Conservation (phyloP, 2,329 filamentous ascomycete genomes). For the Scedosporium dehoogii region DNA sequence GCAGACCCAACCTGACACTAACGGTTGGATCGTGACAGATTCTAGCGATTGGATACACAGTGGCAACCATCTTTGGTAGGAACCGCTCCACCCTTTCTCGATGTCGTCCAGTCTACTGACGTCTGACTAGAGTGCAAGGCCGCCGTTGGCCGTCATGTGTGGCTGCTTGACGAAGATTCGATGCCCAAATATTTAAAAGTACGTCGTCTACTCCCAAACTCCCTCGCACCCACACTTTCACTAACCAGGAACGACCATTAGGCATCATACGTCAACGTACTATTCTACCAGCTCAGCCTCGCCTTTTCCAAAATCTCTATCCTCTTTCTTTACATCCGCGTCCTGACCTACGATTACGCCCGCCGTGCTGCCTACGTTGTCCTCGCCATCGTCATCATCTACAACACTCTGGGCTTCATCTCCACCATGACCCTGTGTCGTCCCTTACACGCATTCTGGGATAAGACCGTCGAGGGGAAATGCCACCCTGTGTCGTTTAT, state of each 20-base stretch:
- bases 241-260: background rate
- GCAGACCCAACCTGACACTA: background rate
- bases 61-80: background rate
- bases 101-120: background rate
- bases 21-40: background rate
- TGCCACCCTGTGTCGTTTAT: conserved; percentile 15
- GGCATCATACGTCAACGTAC: conserved; percentile 11
- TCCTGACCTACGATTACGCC: conserved; percentile 15
- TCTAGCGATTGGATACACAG: background rate
- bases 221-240: background rate
- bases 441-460: conserved; percentile 12
- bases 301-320: conserved; percentile 16
- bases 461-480: conserved; percentile 1
- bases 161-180: background rate
- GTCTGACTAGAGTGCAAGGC: background rate
- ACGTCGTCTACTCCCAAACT: background rate
- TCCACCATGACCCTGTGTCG: conserved; percentile 13
- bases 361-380: conserved; percentile 13
- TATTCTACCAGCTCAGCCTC: conserved; percentile 15
- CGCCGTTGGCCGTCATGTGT: background rate
- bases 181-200: background rate
- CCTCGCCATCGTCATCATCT: conserved; percentile 12
- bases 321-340: conserved; percentile 16
- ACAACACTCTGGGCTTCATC: conserved; percentile 12
- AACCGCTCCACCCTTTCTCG: background rate